Conservation (phyloP, 225 moss, liverwort and hornwort species). For the Ulota crispa region DNA sequence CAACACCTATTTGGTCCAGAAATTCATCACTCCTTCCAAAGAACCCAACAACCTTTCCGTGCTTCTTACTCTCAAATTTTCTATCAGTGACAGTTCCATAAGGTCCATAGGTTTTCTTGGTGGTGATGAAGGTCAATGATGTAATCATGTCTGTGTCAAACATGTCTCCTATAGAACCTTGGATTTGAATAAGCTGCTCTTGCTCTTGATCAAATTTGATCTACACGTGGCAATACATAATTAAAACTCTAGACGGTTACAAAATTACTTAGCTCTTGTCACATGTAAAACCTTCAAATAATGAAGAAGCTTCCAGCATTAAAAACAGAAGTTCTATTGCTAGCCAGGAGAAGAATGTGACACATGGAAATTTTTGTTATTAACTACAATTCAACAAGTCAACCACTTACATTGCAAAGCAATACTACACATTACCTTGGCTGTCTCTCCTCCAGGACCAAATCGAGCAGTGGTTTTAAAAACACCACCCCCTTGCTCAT, state of each 20-base stretch:
- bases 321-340: too few relatives aligned
- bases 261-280: background rate
- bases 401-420: background rate
- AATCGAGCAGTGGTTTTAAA: conserved; percentile 3
- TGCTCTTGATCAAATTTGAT: conserved; percentile 10
- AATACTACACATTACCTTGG: background rate
- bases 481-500: conserved; percentile 15
- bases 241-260: background rate
- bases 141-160: conserved; percentile 14
- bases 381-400: too few relatives aligned
- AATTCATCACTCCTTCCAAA: conserved; percentile 18
- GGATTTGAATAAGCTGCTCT: conserved; percentile 10
- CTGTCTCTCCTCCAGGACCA: background rate
- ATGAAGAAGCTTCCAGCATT: background rate
- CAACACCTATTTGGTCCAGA: conserved; percentile 13
- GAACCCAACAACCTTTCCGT: conserved; percentile 25
- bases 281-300: too few relatives aligned
- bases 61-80: conserved; percentile 13
- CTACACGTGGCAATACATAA: background rate
- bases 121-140: conserved; percentile 24
- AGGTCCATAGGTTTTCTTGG: conserved; percentile 18
- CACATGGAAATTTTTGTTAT: accelerated
- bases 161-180: conserved; percentile 4
- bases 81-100: background rate
- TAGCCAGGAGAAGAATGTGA: too few relatives aligned